Evolutionary conservation across 441 rosid species (phyloP), one percentile per base, ranked within the genome.

Genomic region (Flueggea neowawraea): DNA sequence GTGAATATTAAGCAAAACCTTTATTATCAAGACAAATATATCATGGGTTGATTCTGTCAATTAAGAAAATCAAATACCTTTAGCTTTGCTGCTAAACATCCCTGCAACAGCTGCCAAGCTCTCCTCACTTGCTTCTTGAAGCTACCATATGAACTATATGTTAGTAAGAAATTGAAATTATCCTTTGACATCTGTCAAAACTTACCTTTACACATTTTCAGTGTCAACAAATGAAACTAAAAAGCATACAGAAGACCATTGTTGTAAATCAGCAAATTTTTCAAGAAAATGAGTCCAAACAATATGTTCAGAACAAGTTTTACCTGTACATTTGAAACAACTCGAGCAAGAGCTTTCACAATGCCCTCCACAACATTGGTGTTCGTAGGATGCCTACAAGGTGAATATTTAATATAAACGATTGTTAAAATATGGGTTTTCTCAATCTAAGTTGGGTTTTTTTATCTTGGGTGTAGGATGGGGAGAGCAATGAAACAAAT

Each of bases 11-110:
- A 14, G 50, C 50, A 3, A 14, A 47, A 47, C 12, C 50, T 47
- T 5, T 33, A 31, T 13, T 6, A 33, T 45, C 12, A 39, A 41
- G 52, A 33, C 33, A 65, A 66, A 32, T 14, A 52, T 15, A 45
- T 6, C 6, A 28, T 13, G 14, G 43, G 4, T 58, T 48, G 36
- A 15, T 52, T 52, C 54, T 33, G 22, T 50, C 62, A 63, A 54
- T 69, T 52, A 55, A 50, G 50, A 55, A 63, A 69, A 50, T 61
- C 41, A 36, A 58, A 73, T 75, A 95, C 99, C 99, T 90, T 92
- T 95, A 58, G 99, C 98, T 83, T 95, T 95, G 91, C 99, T 95
- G 79, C 87, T 95, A 82, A 95, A 95, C 99, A 95, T 95, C 85
- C 98, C 99, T 16, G 99, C 98, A 76, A 95, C 97, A 75, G 99